Evolutionary conservation across 345 rosid species (phyloP), one percentile per base, ranked within the genome.

Genomic region (Erucastrum elatum): DNA sequence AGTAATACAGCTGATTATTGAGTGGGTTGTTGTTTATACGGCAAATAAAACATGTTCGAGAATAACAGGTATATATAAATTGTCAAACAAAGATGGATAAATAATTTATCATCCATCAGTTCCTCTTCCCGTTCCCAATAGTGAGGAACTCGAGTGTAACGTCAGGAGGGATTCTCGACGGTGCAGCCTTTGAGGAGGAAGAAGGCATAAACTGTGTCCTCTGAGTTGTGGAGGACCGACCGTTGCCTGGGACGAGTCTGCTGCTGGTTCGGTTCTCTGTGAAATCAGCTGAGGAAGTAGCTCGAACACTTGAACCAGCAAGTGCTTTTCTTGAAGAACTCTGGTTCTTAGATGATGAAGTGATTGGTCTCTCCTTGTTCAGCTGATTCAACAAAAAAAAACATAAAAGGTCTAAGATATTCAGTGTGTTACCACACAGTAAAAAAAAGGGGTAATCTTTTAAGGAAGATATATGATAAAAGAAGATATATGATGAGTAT

Each of bases 201-300:
- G 87, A 74, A 16, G 81, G 84, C 10, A 85, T 91, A 8, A 97
- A 92, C 72, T 88, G 94, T 16, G 75, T 68, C 82, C 97, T 88
- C 37, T 86, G 97, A 53, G 89, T 82, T 66, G 96, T 87, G 1
- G 97, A 80, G 13, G 84, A 78, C 67, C 91, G 89, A 68, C 83
- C 88, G 31, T 86, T 86, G 88, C 84, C 85, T 7, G 95, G 82
- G 39, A 88, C 68, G 68, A 90, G 64, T 71, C 96, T 83, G 81
- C 84, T 88, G 11, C 84, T 88, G 12, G 86, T 69, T 35, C 94
- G 83, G 71, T 73, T 87, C 60, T 92, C 95, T 30, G 82, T 81
- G 60, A 89, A 91, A 82, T 91, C 98, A 17, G 91, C 98, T 1
- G 93, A 93, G 29, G 96, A 84, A 84, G 86, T 82, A 4, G 88